A percentile compares a stretch with the other conserved stretches of the same genome.
These are phyloP conservation scores for Helenozyma baotianmanensis DNA, from an alignment of 805 yeast genomes.

Conservation along the genomic window DNA sequence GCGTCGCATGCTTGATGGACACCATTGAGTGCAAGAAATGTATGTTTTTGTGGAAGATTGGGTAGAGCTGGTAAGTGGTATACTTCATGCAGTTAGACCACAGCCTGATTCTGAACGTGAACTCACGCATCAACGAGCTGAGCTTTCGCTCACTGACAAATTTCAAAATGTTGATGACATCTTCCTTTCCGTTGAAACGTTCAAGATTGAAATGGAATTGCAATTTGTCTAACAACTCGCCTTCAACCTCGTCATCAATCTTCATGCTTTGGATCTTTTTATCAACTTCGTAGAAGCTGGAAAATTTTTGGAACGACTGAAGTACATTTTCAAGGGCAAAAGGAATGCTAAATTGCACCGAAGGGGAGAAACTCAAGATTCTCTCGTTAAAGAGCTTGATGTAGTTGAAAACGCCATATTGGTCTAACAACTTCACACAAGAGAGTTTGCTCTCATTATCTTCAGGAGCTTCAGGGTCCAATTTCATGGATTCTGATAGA, in stretches of 20 bases:
- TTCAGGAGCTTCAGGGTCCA: conserved; percentile 9
- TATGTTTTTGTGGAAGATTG: conserved; percentile 66
- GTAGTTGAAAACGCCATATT: conserved; percentile 31
- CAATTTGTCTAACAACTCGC: conserved; percentile 23
- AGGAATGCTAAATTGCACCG: conserved; percentile 72
- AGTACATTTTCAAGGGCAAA: conserved; percentile 52
- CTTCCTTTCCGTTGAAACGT: conserved; percentile 27
- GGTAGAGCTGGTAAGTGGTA: conserved; percentile 37
- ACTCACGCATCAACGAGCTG: conserved; percentile 49
- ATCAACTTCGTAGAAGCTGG: conserved; percentile 16
- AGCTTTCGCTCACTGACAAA: conserved; percentile 31
- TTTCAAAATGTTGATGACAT: conserved; percentile 34
- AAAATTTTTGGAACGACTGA: conserved; percentile 41
- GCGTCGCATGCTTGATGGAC: conserved; percentile 78
- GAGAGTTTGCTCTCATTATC: conserved; percentile 9
- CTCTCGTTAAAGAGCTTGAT: conserved; percentile 41
- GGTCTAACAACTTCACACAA: conserved; percentile 23
- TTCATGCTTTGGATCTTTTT: conserved; percentile 19
- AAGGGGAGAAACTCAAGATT: conserved; percentile 77
- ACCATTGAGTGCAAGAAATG: conserved; percentile 78
- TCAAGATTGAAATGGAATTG: conserved; percentile 21
- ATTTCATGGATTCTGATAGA: conserved; percentile 4
- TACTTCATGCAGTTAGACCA: conserved; percentile 38
- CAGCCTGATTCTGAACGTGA: conserved; percentile 41
- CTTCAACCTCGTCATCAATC: conserved; percentile 22